Base-by-base conservation (phyloP, 2,329 filamentous ascomycete species). In the Drechslerella coelobrocha region DNA sequence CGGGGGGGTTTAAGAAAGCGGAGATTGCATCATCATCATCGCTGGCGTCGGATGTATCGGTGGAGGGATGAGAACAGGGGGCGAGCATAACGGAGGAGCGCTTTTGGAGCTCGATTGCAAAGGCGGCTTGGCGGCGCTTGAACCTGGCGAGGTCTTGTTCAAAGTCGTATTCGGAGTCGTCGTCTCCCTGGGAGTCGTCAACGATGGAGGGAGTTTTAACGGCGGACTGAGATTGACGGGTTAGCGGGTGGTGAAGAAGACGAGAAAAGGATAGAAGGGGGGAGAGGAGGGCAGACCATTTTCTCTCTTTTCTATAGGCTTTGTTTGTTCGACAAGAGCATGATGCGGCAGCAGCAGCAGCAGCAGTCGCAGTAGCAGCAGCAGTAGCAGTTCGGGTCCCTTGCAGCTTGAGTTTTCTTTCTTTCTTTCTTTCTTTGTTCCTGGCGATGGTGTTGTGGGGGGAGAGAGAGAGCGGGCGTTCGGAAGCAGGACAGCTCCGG, bases 161-260 rank as follows among this genome's bases (percentile, higher is more conserved):
- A 21, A 45, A 68, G 27, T 41, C 59, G 63, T 68, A 68, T n/a
- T 68, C 63, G 31, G 50, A 55, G n/a, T 68, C 63, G 41, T 27
- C 23, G 12, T 68, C 63, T 21, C 43, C 63, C n/a, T 68, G 63
- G 21, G 63, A 68, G 45, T 68, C 63, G 19, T 51, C 39, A 12
- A 68, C 56, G 26, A 68, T 39, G 26, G 61, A 14, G n/a, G 47
- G 27, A n/a, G 17, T n/a, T 51, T 51, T 51, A 39, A n/a, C 5
- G 34, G 34, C 34, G 34, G 34, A 39, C 34, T 39, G 34, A 14
- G 34, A 39, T 39, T 34, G 29, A 7, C 7, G 29, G 29, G 29
- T 7, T 34, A 12, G 29, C 6, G 29, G 29, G 29, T 7, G 12
- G 29, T 6, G 12, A 34, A 34, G 29, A 34, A 12, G 12, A 12